Evolutionary conservation across 345 rosid genomes (phyloP), one percentile per base, ranked within the genome.

Genomic region (Raphanus sativus): DNA sequence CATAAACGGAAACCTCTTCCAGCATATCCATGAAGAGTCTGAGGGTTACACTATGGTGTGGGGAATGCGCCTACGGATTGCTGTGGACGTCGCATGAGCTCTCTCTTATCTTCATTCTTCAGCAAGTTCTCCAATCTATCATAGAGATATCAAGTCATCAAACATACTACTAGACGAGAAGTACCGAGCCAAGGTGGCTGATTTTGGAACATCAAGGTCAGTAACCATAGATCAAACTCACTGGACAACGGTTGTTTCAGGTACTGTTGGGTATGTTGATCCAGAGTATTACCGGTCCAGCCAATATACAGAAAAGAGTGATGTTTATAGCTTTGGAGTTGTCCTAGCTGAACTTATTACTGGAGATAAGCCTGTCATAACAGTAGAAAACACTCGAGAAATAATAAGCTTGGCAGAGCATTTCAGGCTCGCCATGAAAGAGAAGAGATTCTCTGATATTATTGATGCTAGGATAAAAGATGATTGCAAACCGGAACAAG

Each of bases 331-430:
- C 67, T 77, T 71, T 29, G 76, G 76, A 30, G 77, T 66, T 0
- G 6, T 78, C 8, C 62, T 78, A 10, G 76, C 40, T 0, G 77
- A 78, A 6, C 68, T 72, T 13, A 45, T 78, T 0, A 65, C 77
- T 6, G 73, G 77, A n/a, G 16, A 59, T 0, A 78, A 66, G 55
- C 67, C 73, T 55, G 73, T 78, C 4, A 78, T 86, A 55, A 85
- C 64, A 42, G 74, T 86, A 12, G 65, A 74, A 69, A 76, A 86
- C 70, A 83, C 81, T 8, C 74, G 66, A 4, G 89, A 85, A 8
- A 65, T 78, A 10, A 81, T 81, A 63, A 84, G 85, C 61, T 75
- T 87, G 80, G 89, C 79, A 64, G 84, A 80, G 0, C 82, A 87
- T 65, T 73, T 81, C 71, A 76, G 70, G 77, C 62, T 64, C 17